phyloP scores from a whole-genome alignment of 257 asterid species.

The Solanum phureja region DNA sequence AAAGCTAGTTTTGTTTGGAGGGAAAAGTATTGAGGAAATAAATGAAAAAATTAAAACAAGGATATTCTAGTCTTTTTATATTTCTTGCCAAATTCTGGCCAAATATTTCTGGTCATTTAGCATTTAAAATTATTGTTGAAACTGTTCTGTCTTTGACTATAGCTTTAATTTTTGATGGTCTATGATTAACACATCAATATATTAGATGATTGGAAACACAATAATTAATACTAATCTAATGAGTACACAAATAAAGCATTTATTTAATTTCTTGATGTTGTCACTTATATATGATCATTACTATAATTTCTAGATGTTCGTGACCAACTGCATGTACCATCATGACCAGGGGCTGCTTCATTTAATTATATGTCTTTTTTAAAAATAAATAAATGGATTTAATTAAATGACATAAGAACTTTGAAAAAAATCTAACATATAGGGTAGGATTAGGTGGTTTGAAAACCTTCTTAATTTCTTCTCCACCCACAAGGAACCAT shows the following conservation, averaged over 20 bases:
- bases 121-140: too few species aligned
- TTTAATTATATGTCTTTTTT: background rate
- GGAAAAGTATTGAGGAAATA: too few species aligned
- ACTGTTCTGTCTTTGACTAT: too few species aligned
- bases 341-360: background rate
- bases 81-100: too few species aligned
- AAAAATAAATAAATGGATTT: background rate
- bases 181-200: too few species aligned
- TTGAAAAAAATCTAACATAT: constrained; percentile 5
- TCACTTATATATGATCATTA: background rate
- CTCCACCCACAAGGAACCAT: background rate
- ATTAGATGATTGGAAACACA: background rate
- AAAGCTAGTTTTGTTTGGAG: too few species aligned
- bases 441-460: constrained; percentile 12
- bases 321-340: background rate
- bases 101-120: too few species aligned
- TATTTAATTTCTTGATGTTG: background rate
- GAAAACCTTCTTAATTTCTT: background rate
- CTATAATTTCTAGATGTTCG: background rate
- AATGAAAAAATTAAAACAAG: too few species aligned
- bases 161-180: too few species aligned
- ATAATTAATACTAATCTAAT: background rate
- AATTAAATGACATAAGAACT: constrained; percentile 15
- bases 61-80: too few species aligned
- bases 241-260: background rate